Base-by-base conservation (phyloP, 768 basidiomycete species). In the Terana coerulea region DNA sequence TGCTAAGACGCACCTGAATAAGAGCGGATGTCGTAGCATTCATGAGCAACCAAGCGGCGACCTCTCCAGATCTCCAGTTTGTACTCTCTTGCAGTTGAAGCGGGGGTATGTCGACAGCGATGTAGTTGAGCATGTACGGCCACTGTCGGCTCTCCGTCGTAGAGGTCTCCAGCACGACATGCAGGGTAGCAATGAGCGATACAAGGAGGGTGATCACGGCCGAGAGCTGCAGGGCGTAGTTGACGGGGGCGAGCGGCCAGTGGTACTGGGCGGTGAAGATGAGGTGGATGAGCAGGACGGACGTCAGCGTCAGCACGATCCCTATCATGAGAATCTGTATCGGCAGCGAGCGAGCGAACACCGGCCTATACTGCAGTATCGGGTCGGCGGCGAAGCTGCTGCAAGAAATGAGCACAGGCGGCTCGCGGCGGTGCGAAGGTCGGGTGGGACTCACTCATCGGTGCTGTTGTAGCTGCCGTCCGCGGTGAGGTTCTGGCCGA, bases 51-150 rank as follows among this genome's bases (percentile, higher is more conserved):
- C 94, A 98, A 0, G 84, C 83, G 0, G 81, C 84, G 14, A 79
- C 73, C 56, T 90, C 78, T 0, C 77, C 76, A 2, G 72, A 56
- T 5, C 73, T 73, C 95, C 95, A 98, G 1, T 14, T 31, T 7
- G 63, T 61, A 8, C 58, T 47, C 17, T 68, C 61, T 9, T 55
- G 55, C 30, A 68, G 61, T 7, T 56, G 57, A 30, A 68, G 62
- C 15, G 83, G 83, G 4, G 91, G 90, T 0, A 94, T 82, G 54
- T 82, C 76, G 31, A 95, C 81, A 6, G 91, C 84, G 49, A 98
- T 77, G 62, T 97, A 99, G 60, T 86, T 87, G 34, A 98, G 81
- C 90, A 97, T 95, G 67, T 93, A 99, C 0, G 97, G 95, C 93
- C 93, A 97, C 35, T 73, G 71, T 56, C 79, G 74, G 59, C 88